phyloP scores from a whole-genome alignment of 2,329 filamentous ascomycete species.

The Raffaelea albimanens region DNA sequence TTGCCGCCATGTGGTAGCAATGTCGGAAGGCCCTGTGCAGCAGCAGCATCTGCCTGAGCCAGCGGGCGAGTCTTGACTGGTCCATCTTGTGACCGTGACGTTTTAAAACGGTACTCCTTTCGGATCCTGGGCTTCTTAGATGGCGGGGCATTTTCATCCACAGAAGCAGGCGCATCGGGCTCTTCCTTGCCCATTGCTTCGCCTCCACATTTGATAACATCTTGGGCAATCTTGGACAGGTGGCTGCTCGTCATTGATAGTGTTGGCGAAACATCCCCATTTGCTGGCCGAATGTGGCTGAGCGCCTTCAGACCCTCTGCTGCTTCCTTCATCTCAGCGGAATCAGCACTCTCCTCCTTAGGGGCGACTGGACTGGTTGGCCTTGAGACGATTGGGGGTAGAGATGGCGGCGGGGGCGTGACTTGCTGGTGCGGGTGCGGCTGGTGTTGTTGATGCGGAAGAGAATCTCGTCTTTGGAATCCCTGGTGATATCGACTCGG shows the following conservation, averaged over 20 bases:
- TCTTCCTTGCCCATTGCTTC: slow-evolving; percentile 6
- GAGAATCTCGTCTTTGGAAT: slow-evolving; percentile 3
- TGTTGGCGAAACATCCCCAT: slow-evolving; percentile 18
- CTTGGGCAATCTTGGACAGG: slow-evolving; percentile 10
- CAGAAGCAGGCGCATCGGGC: not conserved
- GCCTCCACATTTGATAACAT: slow-evolving; percentile 9
- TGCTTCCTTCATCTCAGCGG: slow-evolving; percentile 61
- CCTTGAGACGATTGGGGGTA: slow-evolving; percentile 6
- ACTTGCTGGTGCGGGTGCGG: slow-evolving; percentile 4
- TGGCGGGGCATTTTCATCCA: not conserved
- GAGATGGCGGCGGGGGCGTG: not conserved
- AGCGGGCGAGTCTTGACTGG: slow-evolving; percentile 2
- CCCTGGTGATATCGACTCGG: slow-evolving; percentile 4
- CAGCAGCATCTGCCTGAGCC: slow-evolving; percentile 3
- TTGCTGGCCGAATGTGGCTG: slow-evolving; percentile 50
- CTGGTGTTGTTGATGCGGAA: slow-evolving; percentile 7
- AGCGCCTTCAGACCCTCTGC: slow-evolving; percentile 58
- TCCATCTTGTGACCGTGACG: slow-evolving; percentile 5
- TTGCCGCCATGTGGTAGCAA: slow-evolving; percentile 30
- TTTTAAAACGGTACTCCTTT: slow-evolving; percentile 10
- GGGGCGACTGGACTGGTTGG: slow-evolving; percentile 17
- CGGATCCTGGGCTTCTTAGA: slow-evolving; percentile 4
- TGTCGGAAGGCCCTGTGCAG: slow-evolving; percentile 3
- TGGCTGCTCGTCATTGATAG: slow-evolving; percentile 23
- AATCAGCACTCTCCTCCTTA: slow-evolving; percentile 48